These are phyloP conservation scores for Entophlyctis luteolus DNA, from an alignment of 192 early-diverging fungal species.

Conservation along the genomic window DNA sequence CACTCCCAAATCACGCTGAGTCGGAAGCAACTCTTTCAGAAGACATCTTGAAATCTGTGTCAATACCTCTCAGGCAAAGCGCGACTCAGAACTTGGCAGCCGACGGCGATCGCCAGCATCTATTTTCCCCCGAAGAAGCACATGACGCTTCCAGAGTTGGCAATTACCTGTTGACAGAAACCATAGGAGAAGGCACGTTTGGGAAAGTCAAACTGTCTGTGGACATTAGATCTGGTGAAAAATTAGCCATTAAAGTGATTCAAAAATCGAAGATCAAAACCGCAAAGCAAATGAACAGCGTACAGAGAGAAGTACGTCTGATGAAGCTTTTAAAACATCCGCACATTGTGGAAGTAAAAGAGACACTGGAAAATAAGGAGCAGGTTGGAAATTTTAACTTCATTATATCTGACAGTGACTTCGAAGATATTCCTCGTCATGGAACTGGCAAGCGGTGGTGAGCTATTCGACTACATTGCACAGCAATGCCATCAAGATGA, in stretches of 20 bases:
- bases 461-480: conserved; percentile 60
- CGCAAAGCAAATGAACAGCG: conserved; percentile 59
- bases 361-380: conserved; percentile 56
- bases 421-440: conserved; percentile 51
- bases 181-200: conserved; percentile 61
- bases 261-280: conserved; percentile 59
- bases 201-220: conserved; percentile 57
- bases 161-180: conserved; percentile 54
- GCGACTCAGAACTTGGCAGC: too few species aligned
- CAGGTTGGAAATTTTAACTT: conserved; percentile 20
- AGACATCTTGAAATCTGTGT: too few species aligned
- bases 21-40: conserved; percentile 29
- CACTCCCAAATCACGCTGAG: conserved; percentile 7
- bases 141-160: too few species aligned
- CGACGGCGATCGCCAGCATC: not conserved
- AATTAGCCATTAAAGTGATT: conserved; percentile 61
- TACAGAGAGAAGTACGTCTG: conserved; percentile 57
- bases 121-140: too few species aligned
- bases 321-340: conserved; percentile 60
- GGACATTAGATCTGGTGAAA: conserved; percentile 48
- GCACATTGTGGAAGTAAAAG: conserved; percentile 62
- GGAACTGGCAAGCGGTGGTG: conserved; percentile 60
- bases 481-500: conserved; percentile 60
- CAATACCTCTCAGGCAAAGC: too few species aligned
- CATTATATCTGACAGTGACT: not conserved